These are phyloP conservation scores for Afroboletus lepidellus DNA, from an alignment of 1,284 basidiomycete genomes.

Conservation along the genomic window DNA sequence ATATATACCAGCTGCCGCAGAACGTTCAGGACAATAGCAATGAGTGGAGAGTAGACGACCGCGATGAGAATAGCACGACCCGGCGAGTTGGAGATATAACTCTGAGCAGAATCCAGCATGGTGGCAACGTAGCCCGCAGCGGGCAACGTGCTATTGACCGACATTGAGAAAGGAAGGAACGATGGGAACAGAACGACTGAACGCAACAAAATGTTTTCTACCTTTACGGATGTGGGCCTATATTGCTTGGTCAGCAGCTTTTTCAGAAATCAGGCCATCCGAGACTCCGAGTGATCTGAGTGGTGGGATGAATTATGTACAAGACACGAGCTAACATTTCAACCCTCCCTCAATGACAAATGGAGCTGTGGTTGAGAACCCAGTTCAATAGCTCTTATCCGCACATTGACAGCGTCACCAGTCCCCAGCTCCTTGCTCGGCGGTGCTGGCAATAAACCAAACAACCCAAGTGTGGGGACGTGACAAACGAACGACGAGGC, in stretches of 20 bases:
- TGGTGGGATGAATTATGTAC: neutral
- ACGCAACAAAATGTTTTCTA: conserved; percentile 6
- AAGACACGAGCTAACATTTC: neutral
- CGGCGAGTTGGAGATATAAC: conserved; percentile 25
- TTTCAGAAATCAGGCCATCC: conserved; percentile 24
- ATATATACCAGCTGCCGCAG: conserved; percentile 59
- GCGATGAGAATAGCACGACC: conserved; percentile 23
- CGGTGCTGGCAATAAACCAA: conserved; percentile 17
- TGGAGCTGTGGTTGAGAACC: conserved; percentile 25
- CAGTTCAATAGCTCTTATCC: conserved; percentile 23
- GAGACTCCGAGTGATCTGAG: neutral
- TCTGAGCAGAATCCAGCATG: conserved; percentile 15
- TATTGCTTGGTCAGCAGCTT: conserved; percentile 21
- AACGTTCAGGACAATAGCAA: conserved; percentile 58
- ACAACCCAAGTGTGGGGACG: conserved; percentile 26
- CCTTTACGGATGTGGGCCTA: neutral
- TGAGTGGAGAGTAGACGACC: conserved; percentile 39
- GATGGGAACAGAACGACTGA: neutral
- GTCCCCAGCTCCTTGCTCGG: conserved; percentile 11
- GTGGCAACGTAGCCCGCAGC: conserved; percentile 26
- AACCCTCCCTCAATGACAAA: conserved; percentile 12
- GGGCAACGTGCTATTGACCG: conserved; percentile 24
- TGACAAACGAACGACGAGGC: conserved; percentile 24
- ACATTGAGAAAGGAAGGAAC: conserved; percentile 20
- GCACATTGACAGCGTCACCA: conserved; percentile 28